These are phyloP conservation scores for Coemansia sp. DNA, from an alignment of 192 early-diverging fungal genomes.

Conservation along the genomic window DNA sequence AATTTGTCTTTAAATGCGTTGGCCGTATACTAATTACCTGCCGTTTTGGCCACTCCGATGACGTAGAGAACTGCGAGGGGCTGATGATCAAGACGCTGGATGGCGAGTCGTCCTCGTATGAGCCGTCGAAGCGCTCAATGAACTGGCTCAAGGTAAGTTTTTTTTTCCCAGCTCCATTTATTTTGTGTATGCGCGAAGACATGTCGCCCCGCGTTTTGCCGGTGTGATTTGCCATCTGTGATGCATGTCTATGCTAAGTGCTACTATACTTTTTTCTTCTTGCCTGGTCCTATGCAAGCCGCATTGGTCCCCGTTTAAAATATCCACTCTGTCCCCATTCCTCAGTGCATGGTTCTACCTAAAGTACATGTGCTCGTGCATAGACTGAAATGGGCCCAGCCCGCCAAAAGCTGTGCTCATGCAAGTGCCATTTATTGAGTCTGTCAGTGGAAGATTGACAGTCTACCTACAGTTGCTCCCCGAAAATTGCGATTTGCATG, in stretches of 20 bases:
- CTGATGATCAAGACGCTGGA: constrained; percentile 98
- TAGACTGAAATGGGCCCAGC: background rate
- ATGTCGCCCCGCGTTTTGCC: constrained; percentile 2
- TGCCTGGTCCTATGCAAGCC: background rate
- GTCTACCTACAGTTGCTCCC: background rate
- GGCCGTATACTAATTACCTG: constrained; percentile 51
- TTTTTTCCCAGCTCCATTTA: background rate
- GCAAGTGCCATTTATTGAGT: background rate
- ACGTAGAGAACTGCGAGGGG: constrained; percentile 93
- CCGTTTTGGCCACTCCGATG: constrained; percentile 49
- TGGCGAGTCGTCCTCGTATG: constrained; percentile 84
- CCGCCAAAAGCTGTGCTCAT: background rate
- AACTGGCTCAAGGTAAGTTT: constrained; percentile 95
- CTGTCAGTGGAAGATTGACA: background rate
- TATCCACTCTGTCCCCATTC: background rate
- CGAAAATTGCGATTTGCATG: constrained; percentile 4
- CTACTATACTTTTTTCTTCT: constrained; percentile 8
- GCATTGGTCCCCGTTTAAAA: background rate
- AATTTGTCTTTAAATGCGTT: constrained; percentile 44
- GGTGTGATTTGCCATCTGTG: constrained; percentile 9
- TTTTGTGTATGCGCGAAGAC: background rate
- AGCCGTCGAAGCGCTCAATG: constrained; percentile 93
- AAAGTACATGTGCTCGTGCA: constrained; percentile 36
- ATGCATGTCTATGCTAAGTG: constrained; percentile 4
- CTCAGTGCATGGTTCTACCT: background rate